phyloP scores from a whole-genome alignment of 176 grass and related monocot genomes.

The Saccharum spontaneum region DNA sequence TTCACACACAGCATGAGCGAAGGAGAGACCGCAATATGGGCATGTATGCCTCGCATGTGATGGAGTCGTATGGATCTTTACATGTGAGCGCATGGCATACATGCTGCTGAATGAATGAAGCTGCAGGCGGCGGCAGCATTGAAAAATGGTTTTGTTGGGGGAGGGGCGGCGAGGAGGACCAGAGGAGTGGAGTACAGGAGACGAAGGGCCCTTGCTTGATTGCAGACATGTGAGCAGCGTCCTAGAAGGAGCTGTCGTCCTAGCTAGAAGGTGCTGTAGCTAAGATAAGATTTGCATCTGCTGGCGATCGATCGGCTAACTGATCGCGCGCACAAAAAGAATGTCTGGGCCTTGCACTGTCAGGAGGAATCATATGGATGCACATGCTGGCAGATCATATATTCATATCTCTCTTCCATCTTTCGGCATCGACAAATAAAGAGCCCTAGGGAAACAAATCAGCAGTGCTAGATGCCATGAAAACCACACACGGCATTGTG shows the following conservation, averaged over 20 bases:
- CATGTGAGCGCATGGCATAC: conserved; percentile 43
- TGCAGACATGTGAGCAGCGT: conserved; percentile 43
- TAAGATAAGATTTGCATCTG: conserved; percentile 54
- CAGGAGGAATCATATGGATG: conserved; percentile 44
- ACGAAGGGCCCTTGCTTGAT: conserved; percentile 19
- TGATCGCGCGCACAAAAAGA: conserved; percentile 46
- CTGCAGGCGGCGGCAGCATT: conserved; percentile 11
- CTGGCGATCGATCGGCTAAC: background rate
- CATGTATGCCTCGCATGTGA: conserved; percentile 49
- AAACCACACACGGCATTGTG: conserved; percentile 15
- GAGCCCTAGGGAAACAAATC: conserved; percentile 18
- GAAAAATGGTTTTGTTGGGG: conserved; percentile 23
- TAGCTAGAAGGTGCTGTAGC: conserved; percentile 22
- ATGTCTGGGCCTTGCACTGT: conserved; percentile 36
- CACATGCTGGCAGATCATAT: conserved; percentile 45
- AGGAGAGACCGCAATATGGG: conserved; percentile 29
- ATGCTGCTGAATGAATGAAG: background rate
- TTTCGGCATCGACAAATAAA: conserved; percentile 33
- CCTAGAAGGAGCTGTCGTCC: conserved; percentile 32
- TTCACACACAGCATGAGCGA: conserved; percentile 5
- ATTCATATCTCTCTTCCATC: conserved; percentile 25
- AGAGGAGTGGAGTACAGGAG: background rate
- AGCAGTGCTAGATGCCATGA: conserved; percentile 24
- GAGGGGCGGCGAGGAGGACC: background rate
- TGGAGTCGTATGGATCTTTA: conserved; percentile 27